Base-by-base conservation (phyloP, 2,329 filamentous ascomycete species). In the Grosmannia clavigera region DNA sequence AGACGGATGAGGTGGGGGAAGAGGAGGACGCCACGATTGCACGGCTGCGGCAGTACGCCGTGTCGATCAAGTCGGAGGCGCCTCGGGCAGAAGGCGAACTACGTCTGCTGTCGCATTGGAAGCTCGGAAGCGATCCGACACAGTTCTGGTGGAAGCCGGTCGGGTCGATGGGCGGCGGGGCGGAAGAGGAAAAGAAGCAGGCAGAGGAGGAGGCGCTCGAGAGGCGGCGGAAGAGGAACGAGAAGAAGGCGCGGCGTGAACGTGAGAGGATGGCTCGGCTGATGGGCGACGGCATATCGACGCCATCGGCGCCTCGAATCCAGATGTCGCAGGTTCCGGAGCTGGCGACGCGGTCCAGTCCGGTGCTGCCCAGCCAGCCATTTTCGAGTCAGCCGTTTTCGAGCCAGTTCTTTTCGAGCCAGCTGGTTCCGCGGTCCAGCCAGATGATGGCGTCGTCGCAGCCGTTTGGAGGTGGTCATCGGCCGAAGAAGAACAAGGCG, bases 41-140 rank as follows among this genome's bases (percentile, higher is more conserved):
- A 9, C 69, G 73, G 14, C 66, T 75, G 50, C 69, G 72, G 6
- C 68, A 69, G 57, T 73, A 72, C 61, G 66, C 69, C 1, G 60
- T 67, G 31, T 69, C 67, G 2, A 68, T 73, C 27, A 67, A 64
- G 55, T 64, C 68, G 3, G 66, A 64, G 35, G 64, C 66, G 40
- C 67, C 68, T 1, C 59, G 66, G 35, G 63, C 63, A 5, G 59
- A 53, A 0, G 66, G 63, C 9, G 65, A 66, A 48, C 65, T 67
- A n/a, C 66, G 66, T 12, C 58, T 74, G 22, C 59, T 73, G 3
- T 65, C 68, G 1, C 67, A 73, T 51, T 75, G 73, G 73, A 67
- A 68, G 22, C 66, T 68, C n/a, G 70, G 70, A n/a, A 61, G 58
- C 27, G 67, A 74, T 61, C 73, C 73, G 16, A 60, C 62, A 4